Conservation (phyloP, 129 eudicot genomes). For the Artemisia tridentata region DNA sequence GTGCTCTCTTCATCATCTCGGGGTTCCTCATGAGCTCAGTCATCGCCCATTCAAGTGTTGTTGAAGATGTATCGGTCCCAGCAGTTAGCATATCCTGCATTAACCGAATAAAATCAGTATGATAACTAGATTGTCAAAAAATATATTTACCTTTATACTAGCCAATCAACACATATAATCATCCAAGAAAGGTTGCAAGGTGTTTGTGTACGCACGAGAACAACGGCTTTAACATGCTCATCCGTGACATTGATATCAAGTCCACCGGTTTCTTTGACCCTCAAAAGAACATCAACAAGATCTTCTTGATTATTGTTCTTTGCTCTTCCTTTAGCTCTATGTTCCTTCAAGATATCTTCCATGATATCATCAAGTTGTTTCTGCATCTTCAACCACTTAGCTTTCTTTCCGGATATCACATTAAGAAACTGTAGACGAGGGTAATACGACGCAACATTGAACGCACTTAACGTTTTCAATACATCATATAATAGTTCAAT, state of each 20-base stretch:
- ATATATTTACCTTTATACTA: neutral
- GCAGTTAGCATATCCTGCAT: conserved; percentile 36
- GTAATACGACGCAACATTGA: neutral
- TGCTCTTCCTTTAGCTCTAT: neutral
- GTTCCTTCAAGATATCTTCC: conserved; percentile 28
- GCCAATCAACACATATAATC: neutral
- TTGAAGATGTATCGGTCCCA: conserved; percentile 29
- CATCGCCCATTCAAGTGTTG: conserved; percentile 30
- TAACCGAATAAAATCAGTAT: neutral
- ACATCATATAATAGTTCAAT: neutral
- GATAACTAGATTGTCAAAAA: neutral
- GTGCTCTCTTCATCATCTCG: conserved; percentile 23
- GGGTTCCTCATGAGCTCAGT: conserved; percentile 34
- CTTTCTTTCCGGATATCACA: conserved; percentile 12
- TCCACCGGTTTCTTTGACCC: conserved; percentile 30
- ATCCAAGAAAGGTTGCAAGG: too few relatives aligned
- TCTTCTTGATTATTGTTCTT: conserved; percentile 25
- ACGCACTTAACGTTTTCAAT: neutral
- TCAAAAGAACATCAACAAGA: conserved; percentile 40
- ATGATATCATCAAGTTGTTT: neutral
- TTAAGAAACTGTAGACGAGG: neutral
- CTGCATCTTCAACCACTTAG: conserved; percentile 19
- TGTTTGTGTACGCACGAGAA: conserved; percentile 20
- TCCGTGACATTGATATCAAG: conserved; percentile 21
- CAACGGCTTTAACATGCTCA: conserved; percentile 40